Percentiles rank a stretch among this genome's conserved stretches.
Evolutionary conservation across 83 land plant genomes (phyloP).

Genomic region (Isoetes engelmannii): DNA sequence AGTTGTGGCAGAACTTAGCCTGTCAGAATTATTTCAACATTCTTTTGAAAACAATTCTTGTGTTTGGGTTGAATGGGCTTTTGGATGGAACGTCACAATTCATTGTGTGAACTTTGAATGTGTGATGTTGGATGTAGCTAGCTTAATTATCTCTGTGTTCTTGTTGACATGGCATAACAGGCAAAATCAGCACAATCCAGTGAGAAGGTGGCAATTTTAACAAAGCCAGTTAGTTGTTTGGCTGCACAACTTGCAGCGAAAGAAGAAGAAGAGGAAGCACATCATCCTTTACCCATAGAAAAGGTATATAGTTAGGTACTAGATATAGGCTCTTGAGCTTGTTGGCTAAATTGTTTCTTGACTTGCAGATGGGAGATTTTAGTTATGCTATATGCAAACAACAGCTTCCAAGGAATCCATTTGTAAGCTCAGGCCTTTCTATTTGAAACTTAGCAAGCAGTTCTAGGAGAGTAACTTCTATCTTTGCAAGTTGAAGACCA

Average conservation of each 20-base stretch:
- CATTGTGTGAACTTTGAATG: too few relatives aligned
- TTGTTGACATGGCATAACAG: conserved; percentile 25
- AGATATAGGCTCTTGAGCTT: neutral
- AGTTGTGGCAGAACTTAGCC: too few relatives aligned
- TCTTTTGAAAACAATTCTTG: neutral
- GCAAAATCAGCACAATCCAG: conserved; percentile 18
- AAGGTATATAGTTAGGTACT: conserved; percentile 15
- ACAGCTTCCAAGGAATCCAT: conserved; percentile 33
- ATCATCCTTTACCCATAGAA: conserved; percentile 33
- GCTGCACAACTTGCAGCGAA: conserved; percentile 30
- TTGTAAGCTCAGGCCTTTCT: conserved; percentile 17
- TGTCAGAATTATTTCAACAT: neutral
- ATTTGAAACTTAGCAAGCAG: neutral
- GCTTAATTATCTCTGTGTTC: conserved; percentile 29
- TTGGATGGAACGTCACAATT: too few relatives aligned
- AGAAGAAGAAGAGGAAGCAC: conserved; percentile 38
- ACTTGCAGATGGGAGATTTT: conserved; percentile 31
- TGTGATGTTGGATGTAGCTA: conserved; percentile 11
- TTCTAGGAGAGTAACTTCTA: neutral
- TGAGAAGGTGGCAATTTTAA: conserved; percentile 13
- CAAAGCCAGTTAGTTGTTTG: conserved; percentile 11
- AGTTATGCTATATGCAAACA: conserved; percentile 33
- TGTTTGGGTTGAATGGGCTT: too few relatives aligned
- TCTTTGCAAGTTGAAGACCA: conserved; percentile 29
- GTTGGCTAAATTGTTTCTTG: neutral